Evolutionary conservation across 208 protist genomes (phyloP).

Genomic region (Acanthamoeba quina): DNA sequence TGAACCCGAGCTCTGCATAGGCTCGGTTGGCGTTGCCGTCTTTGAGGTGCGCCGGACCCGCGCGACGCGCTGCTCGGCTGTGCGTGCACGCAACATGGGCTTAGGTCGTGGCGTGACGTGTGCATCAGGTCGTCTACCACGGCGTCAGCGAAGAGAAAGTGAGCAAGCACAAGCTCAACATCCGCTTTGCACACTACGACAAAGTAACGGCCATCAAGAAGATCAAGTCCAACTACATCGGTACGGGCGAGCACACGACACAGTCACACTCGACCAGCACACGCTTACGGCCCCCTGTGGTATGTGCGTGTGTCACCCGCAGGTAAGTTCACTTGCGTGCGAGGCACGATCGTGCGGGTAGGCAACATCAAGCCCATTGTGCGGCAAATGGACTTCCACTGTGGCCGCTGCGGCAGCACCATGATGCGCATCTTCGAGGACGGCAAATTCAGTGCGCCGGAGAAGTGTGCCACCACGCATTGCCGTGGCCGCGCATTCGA

Average conservation of each 20-base stretch:
- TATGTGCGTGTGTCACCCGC: background rate
- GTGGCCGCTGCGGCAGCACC: slow-evolving; percentile 81
- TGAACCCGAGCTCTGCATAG: slow-evolving; percentile 22
- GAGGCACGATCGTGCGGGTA: slow-evolving; percentile 91
- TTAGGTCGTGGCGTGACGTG: background rate
- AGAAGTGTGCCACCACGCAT: slow-evolving; percentile 65
- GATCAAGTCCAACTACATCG: slow-evolving; percentile 74
- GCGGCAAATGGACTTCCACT: slow-evolving; percentile 86
- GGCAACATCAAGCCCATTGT: slow-evolving; percentile 90
- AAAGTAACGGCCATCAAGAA: slow-evolving; percentile 67
- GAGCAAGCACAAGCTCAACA: slow-evolving; percentile 42
- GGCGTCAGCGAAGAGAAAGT: background rate
- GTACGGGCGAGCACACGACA: background rate
- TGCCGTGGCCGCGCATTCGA: slow-evolving; percentile 86
- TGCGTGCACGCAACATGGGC: background rate
- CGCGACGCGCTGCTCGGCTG: background rate
- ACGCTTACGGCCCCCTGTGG: background rate
- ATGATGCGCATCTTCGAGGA: slow-evolving; percentile 76
- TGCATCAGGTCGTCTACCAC: background rate
- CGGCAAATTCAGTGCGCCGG: slow-evolving; percentile 70
- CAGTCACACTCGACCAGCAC: background rate
- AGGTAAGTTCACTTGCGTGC: slow-evolving; percentile 88
- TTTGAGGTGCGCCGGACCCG: background rate
- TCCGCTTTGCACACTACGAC: slow-evolving; percentile 39
- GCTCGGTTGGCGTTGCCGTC: slow-evolving; percentile 35